Percentiles rank a stretch among this genome's conserved stretches.
These are phyloP conservation scores for Mycena venus DNA, from an alignment of 768 basidiomycete species.

Conservation along the genomic window DNA sequence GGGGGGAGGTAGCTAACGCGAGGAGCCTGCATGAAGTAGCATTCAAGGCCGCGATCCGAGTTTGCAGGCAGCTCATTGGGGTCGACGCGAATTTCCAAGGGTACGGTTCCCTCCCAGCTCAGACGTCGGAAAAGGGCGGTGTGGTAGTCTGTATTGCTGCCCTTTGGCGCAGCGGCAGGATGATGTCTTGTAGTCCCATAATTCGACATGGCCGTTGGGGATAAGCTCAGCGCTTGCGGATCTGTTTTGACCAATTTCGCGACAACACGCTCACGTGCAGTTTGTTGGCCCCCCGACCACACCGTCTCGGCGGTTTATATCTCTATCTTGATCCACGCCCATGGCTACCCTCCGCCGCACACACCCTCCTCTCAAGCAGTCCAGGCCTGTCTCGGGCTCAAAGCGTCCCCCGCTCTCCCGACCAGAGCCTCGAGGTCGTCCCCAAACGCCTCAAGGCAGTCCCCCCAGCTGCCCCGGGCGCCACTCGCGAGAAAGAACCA, in stretches of 20 bases:
- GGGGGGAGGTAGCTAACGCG: constrained; percentile 93
- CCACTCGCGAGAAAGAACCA: constrained; percentile 44
- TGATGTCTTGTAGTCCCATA: constrained; percentile 68
- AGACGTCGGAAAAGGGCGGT: constrained; percentile 90
- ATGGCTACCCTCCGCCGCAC: constrained; percentile 66
- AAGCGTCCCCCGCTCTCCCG: constrained; percentile 70
- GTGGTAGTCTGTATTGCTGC: constrained; percentile 60
- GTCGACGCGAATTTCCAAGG: constrained; percentile 90
- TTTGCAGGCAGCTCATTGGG: constrained; percentile 91
- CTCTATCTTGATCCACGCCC: constrained; percentile 38
- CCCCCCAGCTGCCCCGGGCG: constrained; percentile 32
- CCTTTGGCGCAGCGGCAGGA: constrained; percentile 51
- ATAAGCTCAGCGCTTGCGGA: background rate
- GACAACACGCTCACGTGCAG: constrained; percentile 13
- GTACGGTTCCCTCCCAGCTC: constrained; percentile 92
- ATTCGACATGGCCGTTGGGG: constrained; percentile 56
- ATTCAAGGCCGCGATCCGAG: constrained; percentile 90
- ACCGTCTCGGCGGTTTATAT: background rate
- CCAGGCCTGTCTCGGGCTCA: constrained; percentile 43
- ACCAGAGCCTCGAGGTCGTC: constrained; percentile 51
- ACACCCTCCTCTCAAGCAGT: constrained; percentile 55
- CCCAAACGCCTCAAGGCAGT: constrained; percentile 62
- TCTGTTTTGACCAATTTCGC: no score
- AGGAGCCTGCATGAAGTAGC: constrained; percentile 92
- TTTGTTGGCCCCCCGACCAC: background rate